Conservation (phyloP, 352 stramenopile genomes). For the Blastocystis sp. region DNA sequence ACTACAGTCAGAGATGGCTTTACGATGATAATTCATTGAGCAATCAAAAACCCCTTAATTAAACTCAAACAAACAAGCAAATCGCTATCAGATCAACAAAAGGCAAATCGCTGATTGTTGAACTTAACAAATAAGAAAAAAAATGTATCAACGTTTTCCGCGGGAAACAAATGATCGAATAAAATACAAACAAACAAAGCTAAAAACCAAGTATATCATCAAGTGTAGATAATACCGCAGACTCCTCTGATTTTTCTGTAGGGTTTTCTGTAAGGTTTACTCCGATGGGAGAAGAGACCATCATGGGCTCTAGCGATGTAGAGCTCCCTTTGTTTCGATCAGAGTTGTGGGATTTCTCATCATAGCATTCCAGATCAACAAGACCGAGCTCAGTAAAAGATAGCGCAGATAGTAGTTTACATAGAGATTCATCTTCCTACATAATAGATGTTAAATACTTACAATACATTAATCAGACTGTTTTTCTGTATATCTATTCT, state of each 20-base stretch:
- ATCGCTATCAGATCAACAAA: background rate
- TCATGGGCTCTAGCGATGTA: background rate
- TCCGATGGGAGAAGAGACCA: background rate
- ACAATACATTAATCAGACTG: background rate
- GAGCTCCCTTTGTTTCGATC: too few relatives aligned
- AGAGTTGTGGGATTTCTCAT: background rate
- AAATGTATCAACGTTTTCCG: background rate
- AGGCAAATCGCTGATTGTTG: background rate
- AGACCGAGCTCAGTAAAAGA: background rate
- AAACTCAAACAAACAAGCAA: background rate
- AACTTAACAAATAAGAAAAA: background rate
- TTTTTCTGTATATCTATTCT: background rate
- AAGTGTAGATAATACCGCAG: background rate
- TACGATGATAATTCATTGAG: background rate
- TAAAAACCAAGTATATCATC: slow-evolving; percentile 36
- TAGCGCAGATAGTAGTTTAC: background rate
- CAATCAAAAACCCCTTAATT: background rate
- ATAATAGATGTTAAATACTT: background rate
- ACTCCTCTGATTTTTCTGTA: background rate
- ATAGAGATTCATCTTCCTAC: background rate
- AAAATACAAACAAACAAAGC: background rate
- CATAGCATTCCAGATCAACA: background rate
- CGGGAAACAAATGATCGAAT: background rate
- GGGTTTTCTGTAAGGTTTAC: background rate
- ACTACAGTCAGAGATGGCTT: background rate